phyloP scores from a whole-genome alignment of 179 eudicot genomes.

The Spinacia oleracea region DNA sequence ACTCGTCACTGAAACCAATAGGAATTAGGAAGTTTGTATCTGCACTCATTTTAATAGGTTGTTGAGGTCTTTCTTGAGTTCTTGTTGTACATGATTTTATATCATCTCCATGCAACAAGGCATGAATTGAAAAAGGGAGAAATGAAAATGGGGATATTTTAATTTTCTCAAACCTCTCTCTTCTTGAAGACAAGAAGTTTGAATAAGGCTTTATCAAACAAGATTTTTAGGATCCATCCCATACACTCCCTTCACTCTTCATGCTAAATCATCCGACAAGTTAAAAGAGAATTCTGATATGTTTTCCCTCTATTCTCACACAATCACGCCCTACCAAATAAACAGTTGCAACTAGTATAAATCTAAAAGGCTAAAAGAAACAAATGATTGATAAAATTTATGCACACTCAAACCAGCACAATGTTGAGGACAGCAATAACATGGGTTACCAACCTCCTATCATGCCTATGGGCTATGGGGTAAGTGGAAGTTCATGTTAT shows the following conservation, averaged over 20 bases:
- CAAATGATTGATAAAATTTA: not conserved
- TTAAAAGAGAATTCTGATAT: not conserved
- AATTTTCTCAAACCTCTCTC: not conserved
- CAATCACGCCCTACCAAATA: not conserved
- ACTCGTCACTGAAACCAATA: not conserved
- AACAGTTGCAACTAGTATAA: not conserved
- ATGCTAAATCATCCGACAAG: not conserved
- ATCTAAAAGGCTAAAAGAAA: not conserved
- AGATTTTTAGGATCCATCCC: not conserved
- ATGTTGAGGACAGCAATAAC: not conserved
- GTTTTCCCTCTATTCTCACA: not conserved
- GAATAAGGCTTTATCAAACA: not conserved
- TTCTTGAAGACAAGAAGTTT: too few relatives aligned
- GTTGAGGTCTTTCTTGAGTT: not conserved
- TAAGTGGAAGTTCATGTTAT: not conserved
- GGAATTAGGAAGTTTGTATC: slow-evolving; percentile 1
- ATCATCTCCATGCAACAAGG: not conserved
- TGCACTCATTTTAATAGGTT: not conserved
- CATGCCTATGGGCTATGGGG: too few relatives aligned
- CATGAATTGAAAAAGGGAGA: not conserved
- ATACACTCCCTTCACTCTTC: not conserved
- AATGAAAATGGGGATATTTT: not conserved
- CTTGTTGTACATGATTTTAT: not conserved
- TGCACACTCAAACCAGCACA: not conserved
- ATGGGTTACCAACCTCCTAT: not conserved